Percentiles rank a stretch among this genome's conserved stretches.
These are phyloP conservation scores for Fusarium illudens DNA, from an alignment of 2,329 filamentous ascomycete species.

Conservation along the genomic window DNA sequence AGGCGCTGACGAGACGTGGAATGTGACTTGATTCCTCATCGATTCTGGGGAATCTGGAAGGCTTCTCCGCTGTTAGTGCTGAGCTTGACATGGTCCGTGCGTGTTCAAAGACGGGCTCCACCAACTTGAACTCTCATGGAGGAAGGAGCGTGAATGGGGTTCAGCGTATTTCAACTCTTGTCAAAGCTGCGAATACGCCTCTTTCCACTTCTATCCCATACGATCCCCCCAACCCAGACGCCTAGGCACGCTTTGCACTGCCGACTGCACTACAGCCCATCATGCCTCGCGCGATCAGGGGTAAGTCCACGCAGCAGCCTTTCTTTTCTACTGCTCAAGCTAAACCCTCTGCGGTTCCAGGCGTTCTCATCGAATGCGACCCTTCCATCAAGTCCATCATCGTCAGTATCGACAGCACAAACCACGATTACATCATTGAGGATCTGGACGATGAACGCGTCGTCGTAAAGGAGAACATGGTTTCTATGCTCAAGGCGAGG, in stretches of 20 bases:
- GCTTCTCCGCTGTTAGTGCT: neutral
- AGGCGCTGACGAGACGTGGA: slow-evolving; percentile 17
- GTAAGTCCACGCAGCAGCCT: slow-evolving; percentile 44
- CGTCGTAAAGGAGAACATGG: slow-evolving; percentile 78
- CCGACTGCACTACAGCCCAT: slow-evolving; percentile 26
- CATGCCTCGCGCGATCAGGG: slow-evolving; percentile 67
- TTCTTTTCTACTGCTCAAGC: neutral
- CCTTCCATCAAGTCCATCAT: slow-evolving; percentile 90
- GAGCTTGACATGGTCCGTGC: slow-evolving; percentile 9
- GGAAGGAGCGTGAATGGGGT: neutral
- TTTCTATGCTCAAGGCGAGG: slow-evolving; percentile 70
- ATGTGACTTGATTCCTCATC: slow-evolving; percentile 19
- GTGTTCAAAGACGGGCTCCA: slow-evolving; percentile 8
- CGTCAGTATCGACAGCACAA: slow-evolving; percentile 74
- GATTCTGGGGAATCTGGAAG: neutral
- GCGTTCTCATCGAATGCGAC: slow-evolving; percentile 82
- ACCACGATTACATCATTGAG: slow-evolving; percentile 80
- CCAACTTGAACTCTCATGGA: neutral
- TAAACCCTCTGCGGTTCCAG: slow-evolving; percentile 47
- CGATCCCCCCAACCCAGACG: neutral
- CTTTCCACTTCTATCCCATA: too few species aligned
- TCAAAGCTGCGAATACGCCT: neutral
- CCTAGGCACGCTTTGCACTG: neutral
- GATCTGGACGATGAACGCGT: slow-evolving; percentile 81
- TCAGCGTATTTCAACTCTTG: slow-evolving; percentile 4